Evolutionary conservation across 768 basidiomycete genomes (phyloP).

Genomic region (Russula griseocarnosa): DNA sequence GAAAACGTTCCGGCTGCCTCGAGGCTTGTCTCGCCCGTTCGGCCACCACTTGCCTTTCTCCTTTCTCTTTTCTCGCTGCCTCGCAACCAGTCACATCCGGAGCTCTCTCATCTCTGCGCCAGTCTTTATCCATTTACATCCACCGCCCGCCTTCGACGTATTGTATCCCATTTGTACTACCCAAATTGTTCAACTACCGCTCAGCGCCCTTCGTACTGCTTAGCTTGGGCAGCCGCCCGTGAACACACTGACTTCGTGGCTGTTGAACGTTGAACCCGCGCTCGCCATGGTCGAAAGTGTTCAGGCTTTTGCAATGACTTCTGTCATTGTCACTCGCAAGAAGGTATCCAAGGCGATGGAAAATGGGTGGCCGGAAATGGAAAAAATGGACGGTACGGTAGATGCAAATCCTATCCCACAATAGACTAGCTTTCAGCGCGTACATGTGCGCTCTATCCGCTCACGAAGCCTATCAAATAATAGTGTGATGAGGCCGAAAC

Average conservation of each 20-base stretch:
- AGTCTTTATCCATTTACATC: constrained; percentile 10
- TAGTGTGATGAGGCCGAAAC: not conserved
- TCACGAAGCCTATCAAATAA: not conserved
- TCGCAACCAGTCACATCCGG: constrained; percentile 40
- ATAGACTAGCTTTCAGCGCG: not conserved
- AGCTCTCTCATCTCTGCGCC: not conserved
- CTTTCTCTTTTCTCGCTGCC: constrained; percentile 38
- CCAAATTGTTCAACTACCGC: constrained; percentile 61
- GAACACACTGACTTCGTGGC: constrained; percentile 74
- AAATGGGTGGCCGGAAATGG: constrained; percentile 56
- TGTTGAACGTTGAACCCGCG: constrained; percentile 55
- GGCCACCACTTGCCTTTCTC: constrained; percentile 32
- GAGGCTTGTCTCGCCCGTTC: constrained; percentile 7
- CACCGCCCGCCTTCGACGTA: constrained; percentile 41
- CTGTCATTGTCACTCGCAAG: constrained; percentile 45
- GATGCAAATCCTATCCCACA: constrained; percentile 30
- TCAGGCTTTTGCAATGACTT: constrained; percentile 57
- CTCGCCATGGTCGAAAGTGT: constrained; percentile 50
- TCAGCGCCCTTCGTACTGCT: constrained; percentile 60
- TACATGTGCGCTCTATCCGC: not conserved
- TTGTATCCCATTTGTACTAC: constrained; percentile 70
- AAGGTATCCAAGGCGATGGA: constrained; percentile 60
- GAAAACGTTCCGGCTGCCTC: constrained; percentile 22
- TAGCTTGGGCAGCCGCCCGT: constrained; percentile 46
- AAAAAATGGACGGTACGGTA: constrained; percentile 65